phyloP scores from a whole-genome alignment of 176 grass and related monocot genomes.

The Carex littledalei region DNA sequence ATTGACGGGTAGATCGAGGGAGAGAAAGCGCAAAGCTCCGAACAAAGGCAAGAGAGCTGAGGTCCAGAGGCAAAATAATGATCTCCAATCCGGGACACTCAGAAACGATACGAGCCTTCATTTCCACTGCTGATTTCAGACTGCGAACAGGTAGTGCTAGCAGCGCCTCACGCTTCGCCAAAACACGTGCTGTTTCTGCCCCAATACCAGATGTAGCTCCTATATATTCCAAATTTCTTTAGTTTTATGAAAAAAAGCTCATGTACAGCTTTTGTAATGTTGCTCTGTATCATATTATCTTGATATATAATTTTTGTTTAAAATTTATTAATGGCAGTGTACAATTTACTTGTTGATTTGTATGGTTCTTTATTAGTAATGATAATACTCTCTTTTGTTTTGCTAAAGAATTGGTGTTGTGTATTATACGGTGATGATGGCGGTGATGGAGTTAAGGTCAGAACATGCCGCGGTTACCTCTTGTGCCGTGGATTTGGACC shows the following conservation, averaged over 20 bases:
- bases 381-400: neutral
- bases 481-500: constrained; percentile 65
- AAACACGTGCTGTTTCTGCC: constrained; percentile 61
- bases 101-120: constrained; percentile 35
- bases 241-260: neutral
- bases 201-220: constrained; percentile 90
- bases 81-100: constrained; percentile 50
- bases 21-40: constrained; percentile 66
- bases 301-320: neutral
- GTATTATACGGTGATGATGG: constrained; percentile 55
- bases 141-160: constrained; percentile 62
- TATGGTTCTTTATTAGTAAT: neutral
- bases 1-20: constrained; percentile 67
- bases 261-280: neutral
- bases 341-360: neutral
- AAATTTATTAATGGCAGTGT: neutral
- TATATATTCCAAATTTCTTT: neutral
- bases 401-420: neutral
- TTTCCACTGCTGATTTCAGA: constrained; percentile 75
- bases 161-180: constrained; percentile 54
- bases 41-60: no score
- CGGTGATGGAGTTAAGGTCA: constrained; percentile 56
- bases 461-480: constrained; percentile 37
- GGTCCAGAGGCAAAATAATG: constrained; percentile 61
- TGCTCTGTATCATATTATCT: neutral